Percentiles rank a stretch among this genome's conserved stretches.
Evolutionary conservation across 1,284 basidiomycete genomes (phyloP).

Genomic region (Marasmius tenuissimus): DNA sequence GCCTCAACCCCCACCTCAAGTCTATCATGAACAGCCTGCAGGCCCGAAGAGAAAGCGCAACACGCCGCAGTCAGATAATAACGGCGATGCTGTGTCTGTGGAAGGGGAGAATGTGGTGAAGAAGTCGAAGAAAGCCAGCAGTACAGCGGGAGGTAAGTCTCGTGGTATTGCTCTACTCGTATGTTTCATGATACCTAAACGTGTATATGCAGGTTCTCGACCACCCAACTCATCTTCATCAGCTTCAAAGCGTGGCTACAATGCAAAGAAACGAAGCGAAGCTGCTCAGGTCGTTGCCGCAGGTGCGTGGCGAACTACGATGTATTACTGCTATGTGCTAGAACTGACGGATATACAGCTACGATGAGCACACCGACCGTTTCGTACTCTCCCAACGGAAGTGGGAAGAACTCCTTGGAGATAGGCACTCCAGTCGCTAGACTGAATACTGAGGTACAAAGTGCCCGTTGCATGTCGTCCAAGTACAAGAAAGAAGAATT

Average conservation of each 20-base stretch:
- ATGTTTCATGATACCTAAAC: not conserved
- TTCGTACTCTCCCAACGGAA: slow-evolving; percentile 42
- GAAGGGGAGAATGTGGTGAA: slow-evolving; percentile 6
- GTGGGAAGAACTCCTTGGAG: slow-evolving; percentile 33
- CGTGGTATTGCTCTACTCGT: not conserved
- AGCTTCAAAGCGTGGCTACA: slow-evolving; percentile 59
- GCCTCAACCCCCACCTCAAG: not conserved
- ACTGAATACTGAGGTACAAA: slow-evolving; percentile 60
- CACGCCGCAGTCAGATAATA: not conserved
- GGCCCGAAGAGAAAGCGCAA: slow-evolving; percentile 7
- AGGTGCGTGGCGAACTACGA: slow-evolving; percentile 45
- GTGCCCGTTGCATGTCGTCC: slow-evolving; percentile 78
- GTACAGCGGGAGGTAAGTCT: not conserved
- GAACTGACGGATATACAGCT: not conserved
- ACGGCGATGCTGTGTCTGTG: not conserved
- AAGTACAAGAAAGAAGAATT: slow-evolving; percentile 68
- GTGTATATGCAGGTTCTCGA: not conserved
- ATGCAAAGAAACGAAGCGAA: slow-evolving; percentile 66
- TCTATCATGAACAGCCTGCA: too few species aligned
- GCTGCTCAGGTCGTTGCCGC: slow-evolving; percentile 58
- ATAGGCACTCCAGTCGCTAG: slow-evolving; percentile 15
- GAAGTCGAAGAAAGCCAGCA: slow-evolving; percentile 1
- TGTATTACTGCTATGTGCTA: slow-evolving; percentile 12
- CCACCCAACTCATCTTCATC: slow-evolving; percentile 32
- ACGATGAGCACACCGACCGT: slow-evolving; percentile 15